These are phyloP conservation scores for Scedosporium aurantiacum DNA, from an alignment of 2,329 filamentous ascomycete genomes.

Conservation along the genomic window DNA sequence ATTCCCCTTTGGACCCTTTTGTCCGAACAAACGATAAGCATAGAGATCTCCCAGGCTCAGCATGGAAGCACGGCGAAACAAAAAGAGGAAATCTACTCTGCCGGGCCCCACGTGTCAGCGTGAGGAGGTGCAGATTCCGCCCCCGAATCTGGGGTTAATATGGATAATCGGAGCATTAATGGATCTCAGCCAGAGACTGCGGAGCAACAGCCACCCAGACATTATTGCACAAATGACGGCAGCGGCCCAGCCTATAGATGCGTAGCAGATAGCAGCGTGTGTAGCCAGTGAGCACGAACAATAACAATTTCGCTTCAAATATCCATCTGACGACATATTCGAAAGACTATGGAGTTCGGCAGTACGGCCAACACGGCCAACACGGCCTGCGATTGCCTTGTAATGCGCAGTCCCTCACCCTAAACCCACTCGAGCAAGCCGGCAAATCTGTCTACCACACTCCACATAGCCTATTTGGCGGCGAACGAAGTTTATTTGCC, in stretches of 20 bases:
- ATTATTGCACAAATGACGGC: slow-evolving; percentile 2
- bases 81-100: not conserved
- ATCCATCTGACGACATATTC: slow-evolving; percentile 1
- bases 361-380: not conserved
- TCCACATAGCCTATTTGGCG: slow-evolving; percentile 1
- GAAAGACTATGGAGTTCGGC: not conserved
- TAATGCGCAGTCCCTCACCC: too few species aligned
- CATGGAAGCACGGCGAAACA: not conserved
- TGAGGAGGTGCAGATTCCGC: not conserved
- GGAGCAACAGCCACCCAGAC: not conserved
- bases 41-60: too few species aligned
- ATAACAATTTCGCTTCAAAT: slow-evolving; percentile 6
- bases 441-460: slow-evolving; percentile 2
- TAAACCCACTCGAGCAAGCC: not conserved
- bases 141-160: slow-evolving; percentile 4
- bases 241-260: not conserved
- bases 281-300: not conserved
- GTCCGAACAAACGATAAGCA: too few species aligned
- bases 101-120: not conserved
- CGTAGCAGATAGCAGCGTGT: not conserved
- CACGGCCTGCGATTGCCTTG: not conserved
- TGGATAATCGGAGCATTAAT: slow-evolving; percentile 5
- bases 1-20: too few species aligned
- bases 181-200: not conserved
- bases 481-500: not conserved